phyloP scores from a whole-genome alignment of 768 basidiomycete genomes.

The Punctularia strigosozonata region DNA sequence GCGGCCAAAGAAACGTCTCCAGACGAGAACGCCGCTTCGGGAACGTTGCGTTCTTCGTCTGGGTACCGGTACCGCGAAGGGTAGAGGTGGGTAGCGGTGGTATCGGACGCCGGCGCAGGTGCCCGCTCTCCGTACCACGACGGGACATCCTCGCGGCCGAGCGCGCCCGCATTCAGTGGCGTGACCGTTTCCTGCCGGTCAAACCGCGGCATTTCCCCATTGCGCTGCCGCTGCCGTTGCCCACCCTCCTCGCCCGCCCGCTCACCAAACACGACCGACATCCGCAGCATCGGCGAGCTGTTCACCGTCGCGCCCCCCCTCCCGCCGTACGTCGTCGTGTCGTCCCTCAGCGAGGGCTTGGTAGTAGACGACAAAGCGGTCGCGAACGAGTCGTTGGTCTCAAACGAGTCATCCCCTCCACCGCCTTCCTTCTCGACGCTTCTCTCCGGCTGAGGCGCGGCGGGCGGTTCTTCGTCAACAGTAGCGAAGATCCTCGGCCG shows the following conservation, averaged over 20 bases:
- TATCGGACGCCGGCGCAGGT: too few species aligned
- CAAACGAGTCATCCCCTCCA: neutral
- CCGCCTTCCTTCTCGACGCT: neutral
- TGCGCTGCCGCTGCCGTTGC: neutral
- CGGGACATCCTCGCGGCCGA: too few species aligned
- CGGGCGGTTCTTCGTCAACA: conserved; percentile 18
- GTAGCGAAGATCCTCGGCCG: conserved; percentile 58
- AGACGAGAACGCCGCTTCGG: too few species aligned
- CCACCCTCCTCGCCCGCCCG: neutral
- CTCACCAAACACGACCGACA: neutral
- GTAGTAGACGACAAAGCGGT: neutral
- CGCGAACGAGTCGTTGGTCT: neutral
- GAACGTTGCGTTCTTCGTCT: too few species aligned
- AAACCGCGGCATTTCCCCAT: too few species aligned
- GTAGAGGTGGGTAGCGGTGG: too few species aligned
- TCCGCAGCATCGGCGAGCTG: neutral
- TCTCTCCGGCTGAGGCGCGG: neutral
- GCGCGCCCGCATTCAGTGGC: too few species aligned
- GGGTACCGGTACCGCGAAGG: too few species aligned
- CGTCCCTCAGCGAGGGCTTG: neutral
- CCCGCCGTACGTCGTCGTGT: neutral
- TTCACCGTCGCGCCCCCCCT: neutral
- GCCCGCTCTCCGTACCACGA: too few species aligned
- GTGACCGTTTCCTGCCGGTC: too few species aligned
- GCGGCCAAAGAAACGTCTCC: too few species aligned